These are phyloP conservation scores for Pyrenophora tritici-repentis DNA, from an alignment of 2,329 filamentous ascomycete genomes.

Conservation along the genomic window DNA sequence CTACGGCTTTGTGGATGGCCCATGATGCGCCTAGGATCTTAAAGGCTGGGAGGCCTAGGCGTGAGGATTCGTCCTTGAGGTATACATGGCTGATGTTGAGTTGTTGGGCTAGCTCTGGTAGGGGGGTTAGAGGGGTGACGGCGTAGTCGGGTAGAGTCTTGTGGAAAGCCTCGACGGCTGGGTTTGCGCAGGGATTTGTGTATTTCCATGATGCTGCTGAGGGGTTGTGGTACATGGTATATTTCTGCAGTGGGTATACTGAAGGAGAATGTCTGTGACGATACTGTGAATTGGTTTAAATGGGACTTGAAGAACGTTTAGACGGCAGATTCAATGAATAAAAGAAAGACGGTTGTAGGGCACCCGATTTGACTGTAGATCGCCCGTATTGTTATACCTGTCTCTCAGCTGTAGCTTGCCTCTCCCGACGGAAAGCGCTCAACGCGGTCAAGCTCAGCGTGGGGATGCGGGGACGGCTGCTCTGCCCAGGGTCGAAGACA, in stretches of 20 bases:
- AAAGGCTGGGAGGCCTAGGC: constrained; percentile 74
- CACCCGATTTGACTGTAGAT: too few relatives aligned
- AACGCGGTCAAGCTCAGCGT: background rate
- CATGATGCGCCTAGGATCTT: constrained; percentile 82
- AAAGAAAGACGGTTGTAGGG: too few relatives aligned
- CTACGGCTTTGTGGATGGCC: constrained; percentile 66
- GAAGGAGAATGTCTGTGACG: background rate
- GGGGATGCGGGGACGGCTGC: background rate
- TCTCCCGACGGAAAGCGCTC: constrained; percentile 10
- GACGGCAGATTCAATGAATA: too few relatives aligned
- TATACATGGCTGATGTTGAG: constrained; percentile 60
- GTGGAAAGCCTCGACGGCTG: constrained; percentile 57
- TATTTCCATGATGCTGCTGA: constrained; percentile 32
- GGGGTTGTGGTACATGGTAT: constrained; percentile 34
- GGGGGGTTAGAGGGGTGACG: constrained; percentile 59
- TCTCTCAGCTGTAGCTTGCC: background rate
- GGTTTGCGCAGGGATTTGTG: constrained; percentile 15
- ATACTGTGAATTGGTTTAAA: too few relatives aligned
- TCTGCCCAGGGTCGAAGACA: background rate
- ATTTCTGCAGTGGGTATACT: background rate
- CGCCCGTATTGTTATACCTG: too few relatives aligned
- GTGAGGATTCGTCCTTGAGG: constrained; percentile 72
- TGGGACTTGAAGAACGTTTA: too few relatives aligned
- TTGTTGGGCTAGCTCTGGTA: constrained; percentile 61
- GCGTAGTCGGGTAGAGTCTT: constrained; percentile 61